A percentile compares a stretch with the other conserved stretches of the same genome.
These are phyloP conservation scores for Colletotrichum nymphaeae DNA, from an alignment of 2,329 filamentous ascomycete species.

Conservation along the genomic window DNA sequence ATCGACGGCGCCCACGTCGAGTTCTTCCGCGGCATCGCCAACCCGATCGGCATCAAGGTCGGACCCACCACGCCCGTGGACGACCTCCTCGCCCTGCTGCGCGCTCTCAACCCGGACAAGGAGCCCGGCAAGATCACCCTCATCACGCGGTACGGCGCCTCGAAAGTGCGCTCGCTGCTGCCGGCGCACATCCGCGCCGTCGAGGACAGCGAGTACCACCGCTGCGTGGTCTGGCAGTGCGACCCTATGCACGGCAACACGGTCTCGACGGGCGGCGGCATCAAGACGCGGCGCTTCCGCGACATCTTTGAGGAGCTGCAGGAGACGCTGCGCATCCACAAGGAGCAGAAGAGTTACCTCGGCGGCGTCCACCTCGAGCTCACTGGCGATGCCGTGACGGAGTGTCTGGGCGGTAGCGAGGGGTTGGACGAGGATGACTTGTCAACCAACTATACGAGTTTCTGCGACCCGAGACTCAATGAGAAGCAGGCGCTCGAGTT, in stretches of 20 bases:
- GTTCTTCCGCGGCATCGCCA: conserved; percentile 95
- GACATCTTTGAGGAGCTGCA: conserved; percentile 91
- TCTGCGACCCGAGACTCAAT: conserved; percentile 94
- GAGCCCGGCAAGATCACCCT: conserved; percentile 95
- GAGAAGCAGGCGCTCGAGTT: conserved; percentile 98
- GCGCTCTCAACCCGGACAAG: conserved; percentile 83
- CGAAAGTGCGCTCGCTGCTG: conserved; percentile 79
- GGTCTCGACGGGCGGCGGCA: conserved; percentile 74
- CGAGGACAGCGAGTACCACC: conserved; percentile 76
- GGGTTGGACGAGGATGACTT: conserved; percentile 89
- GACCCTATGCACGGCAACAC: conserved; percentile 98
- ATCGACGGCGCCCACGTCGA: conserved; percentile 94
- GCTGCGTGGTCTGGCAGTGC: conserved; percentile 91
- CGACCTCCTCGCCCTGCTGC: conserved; percentile 83
- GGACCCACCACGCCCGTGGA: conserved; percentile 83
- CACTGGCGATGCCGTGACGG: conserved; percentile 95
- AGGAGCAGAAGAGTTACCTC: conserved; percentile 84
- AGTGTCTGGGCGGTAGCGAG: conserved; percentile 92
- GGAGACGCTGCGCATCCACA: conserved; percentile 86
- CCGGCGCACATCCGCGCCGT: conserved; percentile 91
- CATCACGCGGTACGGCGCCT: conserved; percentile 93
- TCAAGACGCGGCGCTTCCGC: conserved; percentile 93
- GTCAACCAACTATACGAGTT: conserved; percentile 91
- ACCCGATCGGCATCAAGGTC: conserved; percentile 96
- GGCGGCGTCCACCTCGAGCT: conserved; percentile 96